Base-by-base conservation (phyloP, 768 basidiomycete genomes). In the Hortiboletus flavorubellus region DNA sequence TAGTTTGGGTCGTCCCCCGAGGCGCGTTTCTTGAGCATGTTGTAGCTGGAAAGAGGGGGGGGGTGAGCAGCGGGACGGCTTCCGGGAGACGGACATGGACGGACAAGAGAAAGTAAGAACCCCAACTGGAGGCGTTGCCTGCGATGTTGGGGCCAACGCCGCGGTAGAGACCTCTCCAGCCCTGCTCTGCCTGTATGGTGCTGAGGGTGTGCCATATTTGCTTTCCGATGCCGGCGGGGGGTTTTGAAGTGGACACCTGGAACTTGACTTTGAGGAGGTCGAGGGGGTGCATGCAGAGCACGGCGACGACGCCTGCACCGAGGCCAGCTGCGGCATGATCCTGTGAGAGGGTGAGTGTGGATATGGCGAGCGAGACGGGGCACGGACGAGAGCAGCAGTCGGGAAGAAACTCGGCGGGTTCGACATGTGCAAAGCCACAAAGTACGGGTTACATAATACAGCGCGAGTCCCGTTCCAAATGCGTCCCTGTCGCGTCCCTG, bases 91-190 rank as follows among this genome's bases (percentile, higher is more conserved):
- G n/a, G n/a, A 39, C 18, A 30, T 42, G 12, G 37, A 61, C 64
- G 73, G 68, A 98, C 97, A 97, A 96, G 59, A 96, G 81, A 74
- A 99, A 99, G 73, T 99, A 99, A 26, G 98, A 73, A 0, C 97
- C 97, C 97, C 97, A 99, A 64, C 93, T 95, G 8, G 88, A 86
- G 18, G 95, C 93, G 60, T 98, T 98, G 12, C 96, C 97, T 0
- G 91, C 91, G 56, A 98, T 80, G 71, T 98, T 99, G 2, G 94
- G 84, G 1, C 84, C 81, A 33, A 98, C 76, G 15, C 97, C 97
- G 51, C 96, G 81, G 70, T 98, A 98, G 46, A 98, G 75, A 0
- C 95, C 96, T 56, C 72, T 79, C 83, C 85, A 89, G 6, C 97
- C 96, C 54, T 90, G 82, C 37, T 78, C 74, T 44, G 74, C 78